Conservation (phyloP, 2,329 filamentous ascomycete genomes). For the Pseudovirgaria hyperparasitica region DNA sequence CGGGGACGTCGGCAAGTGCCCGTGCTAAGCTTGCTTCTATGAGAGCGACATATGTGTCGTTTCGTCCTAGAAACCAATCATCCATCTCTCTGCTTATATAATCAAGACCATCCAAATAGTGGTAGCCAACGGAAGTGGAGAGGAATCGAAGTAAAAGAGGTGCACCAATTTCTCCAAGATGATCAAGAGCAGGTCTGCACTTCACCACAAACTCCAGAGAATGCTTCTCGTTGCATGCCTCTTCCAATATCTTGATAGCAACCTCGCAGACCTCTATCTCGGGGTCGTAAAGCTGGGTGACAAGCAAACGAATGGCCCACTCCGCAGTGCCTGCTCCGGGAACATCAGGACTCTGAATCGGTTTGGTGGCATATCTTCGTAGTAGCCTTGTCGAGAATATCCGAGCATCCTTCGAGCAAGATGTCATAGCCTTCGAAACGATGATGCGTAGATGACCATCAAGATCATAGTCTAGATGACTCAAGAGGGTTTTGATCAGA, state of each 20-base stretch:
- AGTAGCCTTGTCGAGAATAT: constrained; percentile 81
- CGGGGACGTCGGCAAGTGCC: constrained; percentile 53
- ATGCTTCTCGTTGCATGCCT: constrained; percentile 84
- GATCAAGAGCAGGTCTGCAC: constrained; percentile 85
- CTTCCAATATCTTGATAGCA: constrained; percentile 92
- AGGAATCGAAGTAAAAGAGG: constrained; percentile 84
- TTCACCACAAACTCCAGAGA: constrained; percentile 94
- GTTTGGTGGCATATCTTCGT: constrained; percentile 66
- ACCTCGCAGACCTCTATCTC: constrained; percentile 94
- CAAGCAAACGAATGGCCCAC: constrained; percentile 92
- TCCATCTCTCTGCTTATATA: constrained; percentile 99
- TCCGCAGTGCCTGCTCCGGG: constrained; percentile 56
- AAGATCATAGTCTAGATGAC: constrained; percentile 83
- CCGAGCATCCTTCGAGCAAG: constrained; percentile 78
- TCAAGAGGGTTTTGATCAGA: constrained; percentile 74
- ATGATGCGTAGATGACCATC: constrained; percentile 80
- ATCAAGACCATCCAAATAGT: constrained; percentile 91
- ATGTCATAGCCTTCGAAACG: constrained; percentile 84
- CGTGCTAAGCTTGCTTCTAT: constrained; percentile 92
- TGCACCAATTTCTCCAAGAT: constrained; percentile 91
- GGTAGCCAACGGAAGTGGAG: constrained; percentile 92
- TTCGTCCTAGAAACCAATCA: constrained; percentile 95
- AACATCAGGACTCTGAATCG: constrained; percentile 29
- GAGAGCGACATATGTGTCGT: constrained; percentile 87
- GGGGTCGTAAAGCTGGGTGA: constrained; percentile 95